Conservation (phyloP, 2,329 filamentous ascomycete genomes). For the Xylaria sp. region DNA sequence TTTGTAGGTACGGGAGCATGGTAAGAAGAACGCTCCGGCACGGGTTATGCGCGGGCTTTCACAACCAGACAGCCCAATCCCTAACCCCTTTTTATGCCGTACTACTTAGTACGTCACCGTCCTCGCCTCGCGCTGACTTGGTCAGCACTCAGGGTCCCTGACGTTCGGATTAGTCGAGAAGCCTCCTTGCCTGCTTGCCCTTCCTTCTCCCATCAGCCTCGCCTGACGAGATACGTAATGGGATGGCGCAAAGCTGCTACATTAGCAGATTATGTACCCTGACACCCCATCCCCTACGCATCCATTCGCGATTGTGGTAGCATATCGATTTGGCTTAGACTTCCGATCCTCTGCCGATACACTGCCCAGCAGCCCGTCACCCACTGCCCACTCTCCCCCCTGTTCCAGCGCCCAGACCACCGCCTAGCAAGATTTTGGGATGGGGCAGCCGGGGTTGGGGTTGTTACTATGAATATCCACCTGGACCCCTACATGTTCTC, state of each 20-base stretch:
- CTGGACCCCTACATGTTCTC: constrained; percentile 21
- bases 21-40: background rate
- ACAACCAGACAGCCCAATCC: background rate
- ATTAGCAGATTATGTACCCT: background rate
- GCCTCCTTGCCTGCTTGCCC: no score
- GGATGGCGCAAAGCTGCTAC: constrained; percentile 5
- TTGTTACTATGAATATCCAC: constrained; percentile 33
- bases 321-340: constrained; percentile 17
- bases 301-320: no score
- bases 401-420: background rate
- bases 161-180: constrained; percentile 6
- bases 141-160: background rate
- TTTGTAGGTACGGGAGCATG: background rate
- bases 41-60: constrained; percentile 5
- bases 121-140: background rate
- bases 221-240: constrained; percentile 14
- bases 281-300: no score
- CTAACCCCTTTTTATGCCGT: constrained; percentile 9
- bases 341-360: constrained; percentile 13
- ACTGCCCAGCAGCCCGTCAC: no score
- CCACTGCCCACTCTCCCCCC: background rate
- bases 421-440: constrained; percentile 11
- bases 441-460: constrained; percentile 11
- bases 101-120: constrained; percentile 16
- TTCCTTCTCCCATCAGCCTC: constrained; percentile 22